Evolutionary conservation across 2,329 filamentous ascomycete species (phyloP).

Genomic region (Monilinia laxa): DNA sequence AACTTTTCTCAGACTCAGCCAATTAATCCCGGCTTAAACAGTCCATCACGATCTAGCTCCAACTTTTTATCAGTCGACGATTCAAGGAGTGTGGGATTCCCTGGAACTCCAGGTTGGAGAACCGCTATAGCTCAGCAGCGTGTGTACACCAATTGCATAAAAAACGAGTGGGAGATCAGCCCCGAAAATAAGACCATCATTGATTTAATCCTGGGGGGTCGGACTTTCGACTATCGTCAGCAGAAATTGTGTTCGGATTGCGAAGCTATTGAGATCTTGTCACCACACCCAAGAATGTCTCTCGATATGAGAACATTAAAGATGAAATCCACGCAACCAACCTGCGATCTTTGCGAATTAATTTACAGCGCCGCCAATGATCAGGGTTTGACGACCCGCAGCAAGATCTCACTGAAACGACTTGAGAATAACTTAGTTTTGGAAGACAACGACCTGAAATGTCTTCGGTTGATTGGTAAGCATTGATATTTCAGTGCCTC

Average conservation of each 20-base stretch:
- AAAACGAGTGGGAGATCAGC: background rate
- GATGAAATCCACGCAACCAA: fast-evolving
- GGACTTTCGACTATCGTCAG: background rate
- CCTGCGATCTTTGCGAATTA: background rate
- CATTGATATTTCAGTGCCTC: background rate
- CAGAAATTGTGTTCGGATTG: background rate
- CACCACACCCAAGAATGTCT: background rate
- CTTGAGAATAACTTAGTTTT: background rate
- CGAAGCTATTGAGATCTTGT: background rate
- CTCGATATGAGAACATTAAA: background rate
- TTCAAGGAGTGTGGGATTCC: background rate
- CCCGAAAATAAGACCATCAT: background rate
- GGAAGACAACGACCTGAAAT: background rate
- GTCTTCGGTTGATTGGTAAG: constrained; percentile 8
- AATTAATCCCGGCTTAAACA: background rate
- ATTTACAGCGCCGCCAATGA: constrained; percentile 1
- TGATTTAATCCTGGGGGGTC: background rate
- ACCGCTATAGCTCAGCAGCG: background rate
- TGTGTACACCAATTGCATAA: background rate
- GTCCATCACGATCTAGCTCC: background rate
- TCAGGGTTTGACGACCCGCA: background rate
- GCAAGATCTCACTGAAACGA: background rate
- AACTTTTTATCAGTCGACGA: background rate
- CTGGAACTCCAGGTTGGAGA: background rate
- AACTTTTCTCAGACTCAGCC: background rate